These are phyloP conservation scores for Xylaria telfairii DNA, from an alignment of 495 filamentous ascomycete genomes.

Conservation along the genomic window DNA sequence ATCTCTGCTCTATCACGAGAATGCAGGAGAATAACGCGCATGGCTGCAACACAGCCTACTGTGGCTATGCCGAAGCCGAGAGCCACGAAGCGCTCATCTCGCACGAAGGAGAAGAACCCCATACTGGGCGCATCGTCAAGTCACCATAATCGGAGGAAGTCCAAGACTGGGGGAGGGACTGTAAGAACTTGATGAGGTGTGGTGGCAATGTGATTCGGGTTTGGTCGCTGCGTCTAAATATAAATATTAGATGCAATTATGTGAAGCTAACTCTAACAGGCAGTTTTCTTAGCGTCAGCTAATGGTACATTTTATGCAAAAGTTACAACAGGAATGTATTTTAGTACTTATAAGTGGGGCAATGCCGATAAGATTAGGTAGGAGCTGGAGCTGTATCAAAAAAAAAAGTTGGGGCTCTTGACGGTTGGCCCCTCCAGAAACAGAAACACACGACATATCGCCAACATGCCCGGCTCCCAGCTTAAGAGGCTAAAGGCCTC, in stretches of 20 bases:
- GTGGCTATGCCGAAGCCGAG: conserved; percentile 47
- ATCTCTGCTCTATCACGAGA: conserved; percentile 57
- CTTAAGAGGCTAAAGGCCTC: conserved; percentile 94
- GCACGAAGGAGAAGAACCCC: conserved; percentile 42
- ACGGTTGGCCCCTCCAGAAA: neutral
- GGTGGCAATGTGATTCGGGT: conserved; percentile 12
- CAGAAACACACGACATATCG: conserved; percentile 1
- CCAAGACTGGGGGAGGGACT: neutral
- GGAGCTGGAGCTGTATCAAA: conserved; percentile 4
- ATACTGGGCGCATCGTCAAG: conserved; percentile 33
- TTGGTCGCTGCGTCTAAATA: neutral
- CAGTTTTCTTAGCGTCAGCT: neutral
- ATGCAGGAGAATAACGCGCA: conserved; percentile 47
- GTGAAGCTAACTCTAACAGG: neutral
- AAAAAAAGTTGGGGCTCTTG: conserved; percentile 36
- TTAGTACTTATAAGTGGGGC: neutral
- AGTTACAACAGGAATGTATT: neutral
- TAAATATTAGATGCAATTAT: neutral
- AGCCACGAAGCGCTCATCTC: conserved; percentile 52
- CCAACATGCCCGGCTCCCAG: conserved; percentile 88
- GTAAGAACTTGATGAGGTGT: neutral
- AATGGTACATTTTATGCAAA: too few relatives aligned
- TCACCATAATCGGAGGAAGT: conserved; percentile 21
- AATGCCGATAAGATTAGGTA: conserved; percentile 9
- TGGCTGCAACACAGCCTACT: conserved; percentile 41